Percentiles rank a stretch among this genome's conserved stretches.
Conservation (phyloP, 2,329 filamentous ascomycete species). For the Exophiala phaeomuriformis region DNA sequence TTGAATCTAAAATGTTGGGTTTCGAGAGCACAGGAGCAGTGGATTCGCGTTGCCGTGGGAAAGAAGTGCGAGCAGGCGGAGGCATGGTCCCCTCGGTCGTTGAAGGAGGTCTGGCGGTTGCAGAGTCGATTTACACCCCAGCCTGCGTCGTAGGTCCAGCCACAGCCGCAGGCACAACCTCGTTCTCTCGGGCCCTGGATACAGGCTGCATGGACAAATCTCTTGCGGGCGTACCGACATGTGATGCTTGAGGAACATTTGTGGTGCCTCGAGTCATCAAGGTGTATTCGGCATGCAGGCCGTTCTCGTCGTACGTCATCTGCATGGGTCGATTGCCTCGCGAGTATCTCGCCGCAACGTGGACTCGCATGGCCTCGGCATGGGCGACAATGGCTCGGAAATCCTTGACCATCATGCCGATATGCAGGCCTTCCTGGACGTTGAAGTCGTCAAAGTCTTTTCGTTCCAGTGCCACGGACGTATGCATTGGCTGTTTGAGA, state of each 20-base stretch:
- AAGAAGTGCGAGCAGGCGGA: slow-evolving; percentile 22
- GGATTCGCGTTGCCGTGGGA: slow-evolving; percentile 4
- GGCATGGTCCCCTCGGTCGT: slow-evolving; percentile 19
- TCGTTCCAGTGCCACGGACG: slow-evolving; percentile 55
- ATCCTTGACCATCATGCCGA: slow-evolving; percentile 58
- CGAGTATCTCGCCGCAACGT: slow-evolving; percentile 53
- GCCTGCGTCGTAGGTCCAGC: too few species aligned
- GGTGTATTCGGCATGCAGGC: slow-evolving; percentile 54
- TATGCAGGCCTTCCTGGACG: slow-evolving; percentile 53
- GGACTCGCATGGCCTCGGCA: slow-evolving; percentile 51
- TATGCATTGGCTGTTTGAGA: slow-evolving; percentile 58
- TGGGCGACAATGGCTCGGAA: slow-evolving; percentile 59
- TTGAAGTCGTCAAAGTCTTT: slow-evolving; percentile 55
- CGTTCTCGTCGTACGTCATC: slow-evolving; percentile 51
- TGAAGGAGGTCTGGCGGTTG: slow-evolving; percentile 2
- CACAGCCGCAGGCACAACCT: background rate
- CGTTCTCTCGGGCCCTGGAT: slow-evolving; percentile 27
- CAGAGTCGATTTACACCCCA: slow-evolving; percentile 1
- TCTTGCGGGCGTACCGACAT: slow-evolving; percentile 30
- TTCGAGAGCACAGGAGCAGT: slow-evolving; percentile 21
- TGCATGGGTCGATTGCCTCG: slow-evolving; percentile 54
- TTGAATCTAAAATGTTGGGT: slow-evolving; percentile 20
- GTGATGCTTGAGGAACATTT: slow-evolving; percentile 36
- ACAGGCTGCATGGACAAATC: slow-evolving; percentile 37
- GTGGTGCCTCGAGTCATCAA: slow-evolving; percentile 58